Conservation (phyloP, 495 filamentous ascomycete genomes). For the Pyrenula massariospora region DNA sequence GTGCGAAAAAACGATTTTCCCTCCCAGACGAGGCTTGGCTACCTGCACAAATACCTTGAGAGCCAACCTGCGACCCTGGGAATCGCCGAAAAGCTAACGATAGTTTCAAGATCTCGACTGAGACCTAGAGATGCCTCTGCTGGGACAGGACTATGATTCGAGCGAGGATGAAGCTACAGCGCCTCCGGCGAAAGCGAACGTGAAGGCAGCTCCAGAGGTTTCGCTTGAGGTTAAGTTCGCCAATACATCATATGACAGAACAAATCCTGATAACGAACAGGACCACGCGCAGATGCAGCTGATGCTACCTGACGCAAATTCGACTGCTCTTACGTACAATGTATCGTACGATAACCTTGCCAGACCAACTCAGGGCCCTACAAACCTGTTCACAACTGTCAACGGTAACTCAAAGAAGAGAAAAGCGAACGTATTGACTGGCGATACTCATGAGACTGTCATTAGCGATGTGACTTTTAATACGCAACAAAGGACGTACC, state of each 20-base stretch:
- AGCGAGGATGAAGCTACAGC: slow-evolving; percentile 32
- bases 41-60: no score
- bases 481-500: slow-evolving; percentile 66
- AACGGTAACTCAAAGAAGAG: slow-evolving; percentile 56
- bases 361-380: slow-evolving; percentile 57
- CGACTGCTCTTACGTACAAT: slow-evolving; percentile 42
- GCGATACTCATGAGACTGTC: slow-evolving; percentile 74
- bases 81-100: no score
- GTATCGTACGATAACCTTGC: slow-evolving; percentile 63
- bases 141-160: slow-evolving; percentile 39
- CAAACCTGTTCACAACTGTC: slow-evolving; percentile 65
- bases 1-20: no score
- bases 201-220: slow-evolving; percentile 46
- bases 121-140: slow-evolving; percentile 10
- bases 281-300: slow-evolving; percentile 45
- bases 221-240: slow-evolving; percentile 41
- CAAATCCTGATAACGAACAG: slow-evolving; percentile 24
- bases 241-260: slow-evolving; percentile 15
- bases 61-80: no score
- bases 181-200: slow-evolving; percentile 21
- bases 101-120: no score
- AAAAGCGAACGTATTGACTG: slow-evolving; percentile 76
- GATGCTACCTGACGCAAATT: slow-evolving; percentile 37
- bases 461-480: slow-evolving; percentile 85
- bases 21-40: no score